Percentiles rank a stretch among this genome's conserved stretches.
phyloP scores from a whole-genome alignment of 805 yeast species.

The Geotrichum ghanense region DNA sequence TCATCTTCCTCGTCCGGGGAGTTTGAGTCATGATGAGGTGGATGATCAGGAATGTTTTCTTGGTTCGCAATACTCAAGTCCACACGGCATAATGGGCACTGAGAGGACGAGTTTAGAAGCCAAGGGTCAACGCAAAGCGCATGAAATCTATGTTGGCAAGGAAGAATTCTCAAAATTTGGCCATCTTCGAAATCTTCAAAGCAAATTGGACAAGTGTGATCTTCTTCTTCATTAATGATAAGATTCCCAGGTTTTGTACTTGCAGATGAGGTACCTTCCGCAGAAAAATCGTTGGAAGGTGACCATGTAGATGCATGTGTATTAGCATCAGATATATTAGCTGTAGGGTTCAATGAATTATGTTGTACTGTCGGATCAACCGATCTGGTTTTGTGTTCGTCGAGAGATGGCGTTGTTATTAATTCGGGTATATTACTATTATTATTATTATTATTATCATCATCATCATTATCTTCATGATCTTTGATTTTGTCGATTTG shows the following conservation, averaged over 20 bases:
- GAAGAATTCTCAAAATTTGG: constrained; percentile 51
- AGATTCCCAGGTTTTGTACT: too few relatives aligned
- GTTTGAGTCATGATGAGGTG: not conserved
- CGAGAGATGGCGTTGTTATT: too few relatives aligned
- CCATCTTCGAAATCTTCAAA: constrained; percentile 54
- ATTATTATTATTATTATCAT: not conserved
- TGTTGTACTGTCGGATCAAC: not conserved
- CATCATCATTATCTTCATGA: not conserved
- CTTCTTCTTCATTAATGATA: constrained; percentile 5
- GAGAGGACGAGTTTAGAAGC: constrained; percentile 61
- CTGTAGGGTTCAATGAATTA: too few relatives aligned
- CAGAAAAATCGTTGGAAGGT: too few relatives aligned
- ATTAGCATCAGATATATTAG: too few relatives aligned
- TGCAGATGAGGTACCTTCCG: too few relatives aligned
- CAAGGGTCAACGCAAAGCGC: constrained; percentile 74
- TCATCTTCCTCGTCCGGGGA: not conserved
- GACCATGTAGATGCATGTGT: too few relatives aligned
- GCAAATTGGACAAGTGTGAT: constrained; percentile 59
- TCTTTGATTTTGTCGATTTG: not conserved
- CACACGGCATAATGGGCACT: constrained; percentile 61
- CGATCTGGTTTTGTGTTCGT: too few relatives aligned
- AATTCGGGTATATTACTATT: not conserved
- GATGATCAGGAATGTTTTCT: not conserved
- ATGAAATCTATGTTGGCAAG: constrained; percentile 80
- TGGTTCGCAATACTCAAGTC: constrained; percentile 1